Base-by-base conservation (phyloP, 352 stramenopile species). In the Pythium angustatum region DNA sequence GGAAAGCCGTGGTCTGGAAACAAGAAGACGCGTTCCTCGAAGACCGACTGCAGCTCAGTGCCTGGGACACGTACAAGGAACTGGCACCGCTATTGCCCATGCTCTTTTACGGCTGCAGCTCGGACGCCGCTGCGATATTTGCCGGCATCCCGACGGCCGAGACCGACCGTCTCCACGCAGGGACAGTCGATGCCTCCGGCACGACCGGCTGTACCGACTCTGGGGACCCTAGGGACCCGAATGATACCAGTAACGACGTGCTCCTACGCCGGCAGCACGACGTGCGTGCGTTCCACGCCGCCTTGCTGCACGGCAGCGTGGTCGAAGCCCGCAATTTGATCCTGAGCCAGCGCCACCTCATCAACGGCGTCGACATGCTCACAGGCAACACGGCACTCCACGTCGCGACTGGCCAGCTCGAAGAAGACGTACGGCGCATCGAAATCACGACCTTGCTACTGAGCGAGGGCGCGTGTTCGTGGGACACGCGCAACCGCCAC, bases 1-100 rank as follows among this genome's bases (percentile, higher is more conserved):
- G 82, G 82, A 88, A 88, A 53, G 71, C 73, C 27, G 77, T 77
- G 5, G 80, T 84, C 53, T 91, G 78, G 77, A 84, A 88, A 38
- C 78, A 81, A 5, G 62, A 78, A 1, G 77, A 87, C 47, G 71
- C 64, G 6, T 88, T 85, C 45, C 50, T 91, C 3, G 80, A 90
- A 57, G 80, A 90, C 22, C 67, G 60, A 17, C 62, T 91, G 1
- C 59, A 64, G 19, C 65, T 91, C 9, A 83, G 79, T 28, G 79
- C 80, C 3, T 88, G 80, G 80, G 77, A 85, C 38, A 62, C 64
- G 3, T 88, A 88, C 70, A 59, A 72, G 17, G 80, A 88, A 41
- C 54, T 91, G 15, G 73, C 78, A 1, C 72, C 76, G 26, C 72
- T 81, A 14, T 69, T 88, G 24, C 77, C 80, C 2, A 83, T 80